Evolutionary conservation across 306 rosid genomes (phyloP), one percentile per base, ranked within the genome.

Genomic region (Rubus idaeus): DNA sequence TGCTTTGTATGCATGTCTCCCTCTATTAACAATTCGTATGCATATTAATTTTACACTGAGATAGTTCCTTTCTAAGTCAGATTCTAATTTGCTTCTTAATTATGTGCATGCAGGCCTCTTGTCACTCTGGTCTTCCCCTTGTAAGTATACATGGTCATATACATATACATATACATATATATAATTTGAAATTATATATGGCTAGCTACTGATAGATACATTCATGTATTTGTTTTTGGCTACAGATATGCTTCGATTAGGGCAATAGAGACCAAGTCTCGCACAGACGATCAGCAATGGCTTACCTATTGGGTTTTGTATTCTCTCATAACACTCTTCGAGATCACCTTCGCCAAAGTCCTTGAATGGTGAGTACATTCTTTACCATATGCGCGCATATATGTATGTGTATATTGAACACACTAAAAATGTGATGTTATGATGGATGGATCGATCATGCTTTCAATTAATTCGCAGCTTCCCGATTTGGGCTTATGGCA

Each of bases 231-330:
- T 26, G 21, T 61, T 75, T 58, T 6, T 14, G 46, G 18, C 2
- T 30, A 30, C 39, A 95, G 97, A 68, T 83, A 92, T 79, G 97
- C 99, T 76, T 95, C 97, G 3, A 83, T 95, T 61, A 88, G 60
- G 80, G 99, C 99, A 40, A 95, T 95, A 77, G 97, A 95, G 88
- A 95, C 88, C 46, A 87, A 70, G 81, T 92, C 97, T 53, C 86
- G 68, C 11, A 73, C 79, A 13, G 97, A 95, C 79, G 97, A 95
- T 64, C 94, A 95, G 37, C 97, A 95, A 79, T 95, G 99, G 99
- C 97, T 95, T 6, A 95, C 99, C 0, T 95, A 95, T 81, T 95
- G 97, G 97, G 96, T 92, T 82, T 89, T 95, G 16, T 95, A 95
- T 75, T 95, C 99, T 70, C 75, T 95, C 55, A 86, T 89, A 39